phyloP scores from a whole-genome alignment of 768 basidiomycete genomes.

The Leccinum variicolor region DNA sequence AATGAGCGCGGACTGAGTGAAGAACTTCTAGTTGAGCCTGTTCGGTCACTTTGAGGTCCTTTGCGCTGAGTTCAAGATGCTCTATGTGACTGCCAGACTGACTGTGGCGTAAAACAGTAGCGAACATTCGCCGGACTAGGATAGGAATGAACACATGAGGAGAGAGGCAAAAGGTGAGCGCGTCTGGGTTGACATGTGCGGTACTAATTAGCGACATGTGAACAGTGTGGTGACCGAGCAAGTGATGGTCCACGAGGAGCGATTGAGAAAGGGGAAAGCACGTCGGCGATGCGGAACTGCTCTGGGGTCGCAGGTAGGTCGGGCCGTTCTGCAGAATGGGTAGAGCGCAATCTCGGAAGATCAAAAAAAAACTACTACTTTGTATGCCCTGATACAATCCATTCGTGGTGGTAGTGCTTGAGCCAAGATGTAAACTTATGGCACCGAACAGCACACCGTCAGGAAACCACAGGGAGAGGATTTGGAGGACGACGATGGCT shows the following conservation, averaged over 20 bases:
- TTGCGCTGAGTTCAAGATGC: slow-evolving; percentile 51
- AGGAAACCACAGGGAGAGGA: slow-evolving; percentile 56
- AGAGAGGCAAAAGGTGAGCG: slow-evolving; percentile 76
- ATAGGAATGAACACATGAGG: slow-evolving; percentile 70
- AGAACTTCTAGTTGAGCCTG: slow-evolving; percentile 51
- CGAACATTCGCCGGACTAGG: slow-evolving; percentile 67
- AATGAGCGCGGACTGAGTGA: slow-evolving; percentile 41
- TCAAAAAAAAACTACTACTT: slow-evolving; percentile 25
- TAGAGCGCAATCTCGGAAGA: slow-evolving; percentile 1
- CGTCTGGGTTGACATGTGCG: slow-evolving; percentile 80
- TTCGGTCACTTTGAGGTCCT: slow-evolving; percentile 68
- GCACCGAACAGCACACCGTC: slow-evolving; percentile 73
- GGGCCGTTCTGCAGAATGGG: slow-evolving; percentile 25
- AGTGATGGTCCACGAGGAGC: slow-evolving; percentile 41
- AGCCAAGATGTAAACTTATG: slow-evolving; percentile 53
- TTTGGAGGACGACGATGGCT: slow-evolving; percentile 62
- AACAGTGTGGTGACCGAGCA: slow-evolving; percentile 87
- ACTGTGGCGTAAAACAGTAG: slow-evolving; percentile 65
- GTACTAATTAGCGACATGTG: slow-evolving; percentile 93
- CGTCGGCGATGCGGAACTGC: slow-evolving; percentile 45
- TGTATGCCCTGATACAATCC: slow-evolving; percentile 26
- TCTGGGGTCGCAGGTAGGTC: slow-evolving; percentile 43
- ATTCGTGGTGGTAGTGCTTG: slow-evolving; percentile 8
- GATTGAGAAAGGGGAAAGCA: slow-evolving; percentile 41
- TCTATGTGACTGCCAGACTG: slow-evolving; percentile 46